Evolutionary conservation across 2,329 filamentous ascomycete species (phyloP), one percentile per base, ranked within the genome.

Genomic region (Epichloe brachyelytri): DNA sequence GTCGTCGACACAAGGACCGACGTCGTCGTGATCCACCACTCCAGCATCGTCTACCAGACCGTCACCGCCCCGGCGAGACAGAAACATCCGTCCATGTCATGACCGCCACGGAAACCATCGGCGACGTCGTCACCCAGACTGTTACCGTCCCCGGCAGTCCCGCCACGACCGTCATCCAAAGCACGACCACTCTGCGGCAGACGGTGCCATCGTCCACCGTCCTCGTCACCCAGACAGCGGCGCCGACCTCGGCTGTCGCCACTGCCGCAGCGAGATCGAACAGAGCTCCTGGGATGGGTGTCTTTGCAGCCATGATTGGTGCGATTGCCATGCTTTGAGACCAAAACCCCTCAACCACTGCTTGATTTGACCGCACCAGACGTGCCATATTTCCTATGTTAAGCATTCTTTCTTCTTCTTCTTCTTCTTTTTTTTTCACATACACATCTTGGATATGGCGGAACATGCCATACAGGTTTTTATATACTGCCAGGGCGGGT

Each of bases 61-160:
- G 60, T 68, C 20, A 67, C 68, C 17, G 60, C 62, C 17, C 67
- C 7, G 73, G 68, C 3, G 53, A 64, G 26, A 69, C 66, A 0
- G 62, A 65, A 26, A 62, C 63, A 19, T 56, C 60, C 26, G 53
- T 56, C 10, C 64, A 65, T 12, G 62, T 71, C 7, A 63, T 63
- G 17, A 70, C 72, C 58, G 65, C 60, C 8, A 75, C 72, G 5
- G 50, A 68, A 37, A 76, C 7, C 14, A 8, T 46, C 72, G 14
- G 67, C 64, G 15, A 61, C 74, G 14, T 72, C 8, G 58, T 75
- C 14, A 75, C 72, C 3, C 62, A 70, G 59, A 72, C 69, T 6
- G 58, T 68, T 3, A 64, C 63, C 22, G 59, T 70, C 10, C 62
- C 66, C 43, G 58, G 70, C 53, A 52, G 62, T 60, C 61, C 65